These are phyloP conservation scores for Suillus sp. DNA, from an alignment of 768 basidiomycete genomes.

Conservation along the genomic window DNA sequence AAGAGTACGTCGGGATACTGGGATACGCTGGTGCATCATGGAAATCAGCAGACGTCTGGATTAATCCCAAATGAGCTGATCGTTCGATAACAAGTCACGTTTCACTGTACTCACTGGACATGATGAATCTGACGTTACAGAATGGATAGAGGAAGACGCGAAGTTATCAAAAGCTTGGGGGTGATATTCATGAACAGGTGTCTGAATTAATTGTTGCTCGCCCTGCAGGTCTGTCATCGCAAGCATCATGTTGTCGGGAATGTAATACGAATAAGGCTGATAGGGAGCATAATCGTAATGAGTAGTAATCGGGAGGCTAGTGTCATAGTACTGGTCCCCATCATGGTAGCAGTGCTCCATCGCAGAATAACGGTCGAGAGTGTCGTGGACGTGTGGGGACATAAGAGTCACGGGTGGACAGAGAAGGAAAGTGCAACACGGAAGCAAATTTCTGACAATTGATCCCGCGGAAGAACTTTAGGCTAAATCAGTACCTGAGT, in stretches of 20 bases:
- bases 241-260: slow-evolving; percentile 32
- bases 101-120: slow-evolving; percentile 20
- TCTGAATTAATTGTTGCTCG: slow-evolving; percentile 27
- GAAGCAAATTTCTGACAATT: slow-evolving; percentile 23
- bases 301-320: slow-evolving; percentile 14
- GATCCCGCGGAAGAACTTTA: slow-evolving; percentile 8
- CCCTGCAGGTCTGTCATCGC: slow-evolving; percentile 31
- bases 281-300: slow-evolving; percentile 20
- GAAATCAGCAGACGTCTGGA: slow-evolving; percentile 1
- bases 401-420: slow-evolving; percentile 20
- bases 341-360: slow-evolving; percentile 8
- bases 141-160: slow-evolving; percentile 18
- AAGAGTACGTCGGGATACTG: slow-evolving; percentile 22
- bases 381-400: slow-evolving; percentile 28
- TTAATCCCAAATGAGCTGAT: background rate
- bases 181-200: slow-evolving; percentile 23
- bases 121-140: slow-evolving; percentile 4
- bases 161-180: slow-evolving; percentile 19
- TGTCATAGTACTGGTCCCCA: slow-evolving; percentile 28
- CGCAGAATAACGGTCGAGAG: slow-evolving; percentile 24
- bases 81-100: background rate
- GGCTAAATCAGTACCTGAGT: slow-evolving; percentile 10
- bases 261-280: slow-evolving; percentile 23
- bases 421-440: slow-evolving; percentile 20
- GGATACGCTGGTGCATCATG: slow-evolving; percentile 12